Percentiles rank a stretch among this genome's conserved stretches.
Evolutionary conservation across 1,284 basidiomycete genomes (phyloP).

Genomic region (Cutaneotrichosporon dermatis): DNA sequence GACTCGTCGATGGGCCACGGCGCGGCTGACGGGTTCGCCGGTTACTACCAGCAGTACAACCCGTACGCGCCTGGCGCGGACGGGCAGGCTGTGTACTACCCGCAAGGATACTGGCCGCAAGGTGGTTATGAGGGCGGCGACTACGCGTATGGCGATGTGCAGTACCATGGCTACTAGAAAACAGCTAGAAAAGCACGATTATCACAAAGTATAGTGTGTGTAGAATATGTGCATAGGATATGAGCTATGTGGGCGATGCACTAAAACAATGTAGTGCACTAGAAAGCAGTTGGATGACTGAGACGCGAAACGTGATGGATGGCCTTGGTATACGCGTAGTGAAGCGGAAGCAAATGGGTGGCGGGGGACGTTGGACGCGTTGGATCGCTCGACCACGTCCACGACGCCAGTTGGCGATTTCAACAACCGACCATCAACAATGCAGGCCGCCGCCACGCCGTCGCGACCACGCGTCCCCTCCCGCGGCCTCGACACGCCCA

Average conservation of each 20-base stretch:
- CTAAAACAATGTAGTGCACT: too few species aligned
- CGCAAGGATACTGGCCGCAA: constrained; percentile 17
- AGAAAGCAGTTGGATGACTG: too few species aligned
- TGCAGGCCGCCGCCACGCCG: too few species aligned
- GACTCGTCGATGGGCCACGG: constrained; percentile 5
- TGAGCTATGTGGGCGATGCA: neutral
- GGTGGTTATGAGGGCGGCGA: constrained; percentile 10
- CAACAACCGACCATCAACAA: too few species aligned
- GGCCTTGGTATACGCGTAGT: too few species aligned
- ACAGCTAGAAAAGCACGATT: neutral
- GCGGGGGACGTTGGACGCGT: too few species aligned
- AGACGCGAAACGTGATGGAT: too few species aligned
- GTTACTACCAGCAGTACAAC: constrained; percentile 21
- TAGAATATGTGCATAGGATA: constrained; percentile 1
- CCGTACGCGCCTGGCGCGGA: constrained; percentile 24
- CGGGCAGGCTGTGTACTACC: constrained; percentile 11
- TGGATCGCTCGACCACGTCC: too few species aligned
- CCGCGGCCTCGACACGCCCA: too few species aligned
- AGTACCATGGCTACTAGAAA: constrained; percentile 21
- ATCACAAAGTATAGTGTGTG: constrained; percentile 3
- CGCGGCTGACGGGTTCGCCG: constrained; percentile 1
- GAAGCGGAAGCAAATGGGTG: too few species aligned
- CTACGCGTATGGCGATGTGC: constrained; percentile 27
- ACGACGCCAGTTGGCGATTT: too few species aligned
- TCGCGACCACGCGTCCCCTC: neutral